Evolutionary conservation across 1,284 basidiomycete genomes (phyloP).

Genomic region (Cerrena zonata): DNA sequence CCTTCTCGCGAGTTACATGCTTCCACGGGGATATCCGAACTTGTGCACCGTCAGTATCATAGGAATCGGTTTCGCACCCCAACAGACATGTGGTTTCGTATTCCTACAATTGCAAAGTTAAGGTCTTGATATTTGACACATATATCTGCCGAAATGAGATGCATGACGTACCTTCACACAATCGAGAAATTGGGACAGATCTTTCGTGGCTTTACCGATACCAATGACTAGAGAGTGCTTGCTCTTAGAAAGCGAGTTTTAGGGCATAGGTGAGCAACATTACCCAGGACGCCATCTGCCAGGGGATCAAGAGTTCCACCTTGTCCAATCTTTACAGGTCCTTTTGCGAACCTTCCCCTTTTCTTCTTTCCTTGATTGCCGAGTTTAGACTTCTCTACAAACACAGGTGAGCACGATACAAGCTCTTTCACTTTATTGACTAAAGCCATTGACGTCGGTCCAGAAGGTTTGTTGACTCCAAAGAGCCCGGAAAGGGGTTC

Average conservation of each 20-base stretch:
- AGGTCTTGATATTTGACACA: constrained; percentile 7
- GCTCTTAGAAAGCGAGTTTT: constrained; percentile 1
- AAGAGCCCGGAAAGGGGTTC: constrained; percentile 78
- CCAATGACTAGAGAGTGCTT: constrained; percentile 69
- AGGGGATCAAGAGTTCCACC: constrained; percentile 95
- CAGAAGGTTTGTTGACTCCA: constrained; percentile 80
- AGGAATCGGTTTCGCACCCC: constrained; percentile 91
- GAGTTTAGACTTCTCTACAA: constrained; percentile 58
- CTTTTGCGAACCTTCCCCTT: constrained; percentile 29
- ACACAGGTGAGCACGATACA: constrained; percentile 73
- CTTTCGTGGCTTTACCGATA: constrained; percentile 87
- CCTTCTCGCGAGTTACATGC: constrained; percentile 74
- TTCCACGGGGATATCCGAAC: constrained; percentile 76
- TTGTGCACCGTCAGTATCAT: constrained; percentile 82
- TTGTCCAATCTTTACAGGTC: constrained; percentile 76
- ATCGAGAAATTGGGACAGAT: constrained; percentile 77
- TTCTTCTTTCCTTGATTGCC: constrained; percentile 32
- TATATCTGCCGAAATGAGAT: not conserved
- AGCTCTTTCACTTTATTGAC: constrained; percentile 84
- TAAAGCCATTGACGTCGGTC: constrained; percentile 85
- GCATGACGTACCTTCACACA: constrained; percentile 74
- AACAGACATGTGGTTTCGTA: constrained; percentile 88
- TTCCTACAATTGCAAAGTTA: constrained; percentile 72
- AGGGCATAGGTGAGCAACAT: not conserved
- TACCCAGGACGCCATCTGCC: constrained; percentile 88